A percentile compares a stretch with the other conserved stretches of the same genome.
These are phyloP conservation scores for Monotropa hypopitys DNA, from an alignment of 179 eudicot genomes.

Conservation along the genomic window DNA sequence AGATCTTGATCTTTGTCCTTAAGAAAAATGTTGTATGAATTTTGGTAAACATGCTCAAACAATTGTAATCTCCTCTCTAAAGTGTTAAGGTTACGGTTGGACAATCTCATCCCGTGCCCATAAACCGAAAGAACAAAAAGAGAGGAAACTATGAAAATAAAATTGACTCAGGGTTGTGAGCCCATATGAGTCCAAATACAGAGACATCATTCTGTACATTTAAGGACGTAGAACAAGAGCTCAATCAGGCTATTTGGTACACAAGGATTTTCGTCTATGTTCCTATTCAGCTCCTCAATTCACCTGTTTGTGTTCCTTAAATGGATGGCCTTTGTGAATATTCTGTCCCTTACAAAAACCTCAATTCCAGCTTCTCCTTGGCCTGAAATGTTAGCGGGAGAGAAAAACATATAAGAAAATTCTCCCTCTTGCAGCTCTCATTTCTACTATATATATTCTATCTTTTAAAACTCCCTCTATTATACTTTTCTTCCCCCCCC, in stretches of 20 bases:
- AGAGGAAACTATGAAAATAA: neutral
- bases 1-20: neutral
- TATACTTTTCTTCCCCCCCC: neutral
- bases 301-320: slow-evolving; percentile 9
- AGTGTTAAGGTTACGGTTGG: neutral
- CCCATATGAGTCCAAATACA: neutral
- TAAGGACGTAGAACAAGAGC: slow-evolving; percentile 8
- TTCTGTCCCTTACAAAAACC: slow-evolving; percentile 7
- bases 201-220: slow-evolving; percentile 14
- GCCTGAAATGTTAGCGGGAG: slow-evolving; percentile 38
- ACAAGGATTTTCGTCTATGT: slow-evolving; percentile 7
- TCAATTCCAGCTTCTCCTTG: slow-evolving; percentile 58
- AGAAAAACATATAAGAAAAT: slow-evolving; percentile 19
- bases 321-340: slow-evolving; percentile 7
- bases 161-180: neutral
- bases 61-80: neutral
- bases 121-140: neutral
- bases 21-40: neutral
- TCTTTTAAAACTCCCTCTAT: neutral
- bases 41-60: neutral
- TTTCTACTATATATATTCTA: neutral
- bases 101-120: neutral
- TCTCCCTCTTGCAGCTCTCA: slow-evolving; percentile 8
- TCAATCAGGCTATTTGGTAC: slow-evolving; percentile 6
- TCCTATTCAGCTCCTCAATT: slow-evolving; percentile 4